These are phyloP conservation scores for Wallacemonas sp. DNA, from an alignment of 208 protist species.

Conservation along the genomic window DNA sequence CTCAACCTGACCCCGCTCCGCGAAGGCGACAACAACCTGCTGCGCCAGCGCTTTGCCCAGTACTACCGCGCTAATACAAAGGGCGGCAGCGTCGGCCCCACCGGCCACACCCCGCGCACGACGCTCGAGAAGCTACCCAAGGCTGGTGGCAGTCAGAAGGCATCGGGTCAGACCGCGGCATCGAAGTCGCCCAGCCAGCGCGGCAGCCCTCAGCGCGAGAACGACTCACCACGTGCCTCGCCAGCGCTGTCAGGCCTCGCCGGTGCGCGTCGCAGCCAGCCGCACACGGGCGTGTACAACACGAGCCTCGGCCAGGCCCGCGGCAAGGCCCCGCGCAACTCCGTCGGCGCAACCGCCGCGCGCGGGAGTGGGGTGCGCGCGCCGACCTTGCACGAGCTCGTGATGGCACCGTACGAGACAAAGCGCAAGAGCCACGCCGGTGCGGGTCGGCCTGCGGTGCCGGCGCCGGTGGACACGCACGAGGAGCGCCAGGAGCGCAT, in stretches of 20 bases:
- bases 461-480: neutral
- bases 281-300: neutral
- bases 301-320: neutral
- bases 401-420: constrained; percentile 12
- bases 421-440: constrained; percentile 1
- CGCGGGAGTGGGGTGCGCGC: neutral
- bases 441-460: too few species aligned
- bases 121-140: constrained; percentile 4
- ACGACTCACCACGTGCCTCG: neutral
- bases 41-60: constrained; percentile 9
- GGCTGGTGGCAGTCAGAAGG: neutral
- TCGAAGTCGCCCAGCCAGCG: neutral
- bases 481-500: neutral
- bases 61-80: constrained; percentile 12
- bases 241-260: neutral
- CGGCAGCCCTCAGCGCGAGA: neutral
- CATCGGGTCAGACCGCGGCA: neutral
- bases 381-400: constrained; percentile 10
- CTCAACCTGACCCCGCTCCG: constrained; percentile 10
- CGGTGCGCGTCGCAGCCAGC: neutral
- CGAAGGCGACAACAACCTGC: neutral
- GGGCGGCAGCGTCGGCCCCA: neutral
- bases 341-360: neutral
- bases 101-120: too few species aligned
- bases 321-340: neutral